phyloP scores from a whole-genome alignment of 495 filamentous ascomycete genomes.

The Tuber magnatum region DNA sequence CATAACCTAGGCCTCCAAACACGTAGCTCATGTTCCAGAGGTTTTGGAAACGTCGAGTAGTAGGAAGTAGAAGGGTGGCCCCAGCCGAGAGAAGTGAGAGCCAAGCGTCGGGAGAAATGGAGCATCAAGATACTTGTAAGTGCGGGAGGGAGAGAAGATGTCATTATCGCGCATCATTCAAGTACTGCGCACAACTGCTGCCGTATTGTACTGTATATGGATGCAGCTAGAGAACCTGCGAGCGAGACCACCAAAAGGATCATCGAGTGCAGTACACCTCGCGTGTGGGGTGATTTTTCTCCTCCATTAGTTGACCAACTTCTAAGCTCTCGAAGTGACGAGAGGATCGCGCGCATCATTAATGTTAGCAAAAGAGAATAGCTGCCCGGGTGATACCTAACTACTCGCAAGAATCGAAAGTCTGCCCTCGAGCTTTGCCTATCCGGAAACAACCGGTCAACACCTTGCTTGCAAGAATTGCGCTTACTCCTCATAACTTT shows the following conservation, averaged over 20 bases:
- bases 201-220: too few species aligned
- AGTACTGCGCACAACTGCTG: not conserved
- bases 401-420: not conserved
- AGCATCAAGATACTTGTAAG: not conserved
- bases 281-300: not conserved
- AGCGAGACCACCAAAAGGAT: not conserved
- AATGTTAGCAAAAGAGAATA: not conserved
- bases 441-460: too few species aligned
- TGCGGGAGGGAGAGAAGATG: too few species aligned
- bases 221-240: too few species aligned
- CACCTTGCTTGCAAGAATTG: too few species aligned
- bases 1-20: not conserved
- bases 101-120: not conserved
- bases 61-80: too few species aligned
- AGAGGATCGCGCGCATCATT: not conserved
- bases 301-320: not conserved
- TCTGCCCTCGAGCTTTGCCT: too few species aligned
- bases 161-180: too few species aligned
- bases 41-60: not conserved
- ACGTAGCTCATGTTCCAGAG: not conserved
- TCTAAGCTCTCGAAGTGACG: not conserved
- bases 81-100: too few species aligned
- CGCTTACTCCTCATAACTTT: too few species aligned
- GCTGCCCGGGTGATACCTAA: not conserved
- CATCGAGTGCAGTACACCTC: not conserved